Evolutionary conservation across 306 rosid species (phyloP), one percentile per base, ranked within the genome.

Genomic region (Prunus campanulata): DNA sequence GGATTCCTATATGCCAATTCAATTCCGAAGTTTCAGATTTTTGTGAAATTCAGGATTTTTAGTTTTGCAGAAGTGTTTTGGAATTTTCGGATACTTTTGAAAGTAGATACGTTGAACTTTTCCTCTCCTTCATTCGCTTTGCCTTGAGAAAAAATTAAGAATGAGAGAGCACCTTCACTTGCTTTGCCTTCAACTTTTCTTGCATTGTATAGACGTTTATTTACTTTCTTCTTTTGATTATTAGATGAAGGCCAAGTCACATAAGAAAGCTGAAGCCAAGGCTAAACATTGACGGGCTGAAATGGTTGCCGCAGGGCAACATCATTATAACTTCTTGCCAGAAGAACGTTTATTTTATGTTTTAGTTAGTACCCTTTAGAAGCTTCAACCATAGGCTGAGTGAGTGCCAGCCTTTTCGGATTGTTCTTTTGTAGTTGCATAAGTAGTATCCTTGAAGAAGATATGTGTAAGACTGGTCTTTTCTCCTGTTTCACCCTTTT

Each of bases 191-290:
- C 30, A 3, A 29, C 30, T 68, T 46, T 68, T 32, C 59, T 68
- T 29, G 15, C 5, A 16, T 27, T 55, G 25, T 55, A 10, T 7
- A 25, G 13, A 27, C 25, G 8, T 50, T 68, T 3, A 25, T 51
- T 13, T 51, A 51, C 56, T 51, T 16, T 51, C 16, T 55, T 24
- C 7, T 7, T 65, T 32, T 65, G 24, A 39, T 65, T 65, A 29
- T 15, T 14, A 27, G 47, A 7, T 65, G 47, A 32, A 16, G 56
- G 56, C 56, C 56, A 15, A 51, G 56, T 15, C n/a, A 16, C 56
- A 51, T 51, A 51, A 51, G 56, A 51, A 51, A 16, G 89, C 83
- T 66, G 83, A 60, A 66, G 83, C 86, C 25, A 83, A 86, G 74
- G 85, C 74, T 59, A 71, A 74, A 68, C 82, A 82, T 39, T 83